Conservation (phyloP, 768 basidiomycete species). For the Serendipita sp. region DNA sequence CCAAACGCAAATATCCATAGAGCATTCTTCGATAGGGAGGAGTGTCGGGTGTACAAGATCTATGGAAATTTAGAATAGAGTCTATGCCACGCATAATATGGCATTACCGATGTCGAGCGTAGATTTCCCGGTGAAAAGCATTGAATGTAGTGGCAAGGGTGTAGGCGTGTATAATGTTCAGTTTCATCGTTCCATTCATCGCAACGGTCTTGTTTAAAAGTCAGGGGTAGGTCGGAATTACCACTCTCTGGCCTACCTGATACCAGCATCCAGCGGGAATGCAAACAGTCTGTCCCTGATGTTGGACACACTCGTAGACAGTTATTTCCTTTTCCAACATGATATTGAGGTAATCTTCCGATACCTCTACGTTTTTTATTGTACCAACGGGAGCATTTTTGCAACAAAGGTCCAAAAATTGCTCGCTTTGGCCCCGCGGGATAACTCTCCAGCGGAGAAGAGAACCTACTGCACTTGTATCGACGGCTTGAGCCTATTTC, state of each 20-base stretch:
- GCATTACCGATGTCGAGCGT: not conserved
- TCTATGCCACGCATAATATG: not conserved
- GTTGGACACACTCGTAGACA: not conserved
- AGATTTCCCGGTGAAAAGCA: not conserved
- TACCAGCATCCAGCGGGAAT: not conserved
- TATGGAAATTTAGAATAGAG: not conserved
- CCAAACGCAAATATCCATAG: not conserved
- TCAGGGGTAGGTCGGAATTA: not conserved
- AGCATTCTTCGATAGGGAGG: not conserved
- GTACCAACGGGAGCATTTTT: no score
- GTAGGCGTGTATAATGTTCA: not conserved
- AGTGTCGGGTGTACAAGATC: not conserved
- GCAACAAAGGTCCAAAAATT: no score
- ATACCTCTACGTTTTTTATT: no score
- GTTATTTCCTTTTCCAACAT: not conserved
- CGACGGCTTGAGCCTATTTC: no score
- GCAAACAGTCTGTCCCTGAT: not conserved
- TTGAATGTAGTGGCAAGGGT: not conserved
- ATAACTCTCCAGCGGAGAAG: no score
- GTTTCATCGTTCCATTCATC: not conserved
- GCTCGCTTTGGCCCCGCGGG: no score
- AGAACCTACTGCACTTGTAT: no score
- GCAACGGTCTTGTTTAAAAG: not conserved
- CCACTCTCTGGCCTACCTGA: not conserved
- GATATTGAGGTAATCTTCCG: no score